Percentiles rank a stretch among this genome's conserved stretches.
Evolutionary conservation across 2,329 filamentous ascomycete genomes (phyloP).

Genomic region (Pseudogymnoascus sp.): DNA sequence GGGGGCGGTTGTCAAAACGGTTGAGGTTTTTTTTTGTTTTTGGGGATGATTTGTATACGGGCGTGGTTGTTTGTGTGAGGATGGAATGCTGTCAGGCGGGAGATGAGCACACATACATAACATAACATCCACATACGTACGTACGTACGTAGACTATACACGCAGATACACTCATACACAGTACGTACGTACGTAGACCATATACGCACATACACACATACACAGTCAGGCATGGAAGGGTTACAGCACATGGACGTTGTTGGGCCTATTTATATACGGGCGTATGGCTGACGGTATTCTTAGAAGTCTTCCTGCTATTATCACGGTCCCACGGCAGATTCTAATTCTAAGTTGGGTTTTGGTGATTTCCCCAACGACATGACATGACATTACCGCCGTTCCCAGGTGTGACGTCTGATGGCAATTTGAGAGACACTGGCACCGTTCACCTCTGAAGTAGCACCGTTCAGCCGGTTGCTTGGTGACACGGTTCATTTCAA

Average conservation of each 20-base stretch:
- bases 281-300: neutral
- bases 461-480: no score
- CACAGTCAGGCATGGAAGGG: neutral
- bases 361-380: neutral
- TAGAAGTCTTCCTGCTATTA: neutral
- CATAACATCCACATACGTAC: no score
- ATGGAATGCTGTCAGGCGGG: neutral
- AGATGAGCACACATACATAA: neutral
- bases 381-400: neutral
- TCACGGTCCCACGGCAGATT: neutral
- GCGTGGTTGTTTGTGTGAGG: neutral
- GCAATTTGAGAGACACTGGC: neutral
- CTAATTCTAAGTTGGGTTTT: neutral
- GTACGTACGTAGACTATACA: neutral
- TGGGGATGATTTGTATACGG: neutral
- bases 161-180: no score
- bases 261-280: neutral
- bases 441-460: neutral
- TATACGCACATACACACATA: no score
- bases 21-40: neutral
- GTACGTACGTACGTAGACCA: neutral
- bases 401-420: neutral
- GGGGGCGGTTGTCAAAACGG: neutral
- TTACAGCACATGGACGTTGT: constrained; percentile 3
- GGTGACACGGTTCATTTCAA: neutral